A percentile compares a stretch with the other conserved stretches of the same genome.
Evolutionary conservation across 768 basidiomycete genomes (phyloP).

Genomic region (Boletus coccyginus): DNA sequence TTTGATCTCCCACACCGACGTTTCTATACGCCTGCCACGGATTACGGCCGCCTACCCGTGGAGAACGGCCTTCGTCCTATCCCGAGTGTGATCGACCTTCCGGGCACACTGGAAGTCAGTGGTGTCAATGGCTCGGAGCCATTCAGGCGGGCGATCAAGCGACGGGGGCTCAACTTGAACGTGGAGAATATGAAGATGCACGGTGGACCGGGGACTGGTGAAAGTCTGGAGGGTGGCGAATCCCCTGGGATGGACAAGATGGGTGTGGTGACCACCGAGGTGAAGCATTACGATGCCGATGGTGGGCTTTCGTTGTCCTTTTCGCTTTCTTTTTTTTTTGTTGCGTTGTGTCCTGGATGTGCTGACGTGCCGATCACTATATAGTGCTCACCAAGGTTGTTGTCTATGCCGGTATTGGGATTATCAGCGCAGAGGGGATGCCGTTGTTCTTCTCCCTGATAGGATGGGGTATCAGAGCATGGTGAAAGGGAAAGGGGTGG

Average conservation of each 20-base stretch:
- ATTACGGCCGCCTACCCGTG: conserved; percentile 69
- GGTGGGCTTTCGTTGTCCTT: conserved; percentile 44
- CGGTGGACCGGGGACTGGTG: conserved; percentile 29
- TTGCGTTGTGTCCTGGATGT: neutral
- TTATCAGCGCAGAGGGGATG: conserved; percentile 57
- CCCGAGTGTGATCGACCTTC: conserved; percentile 84
- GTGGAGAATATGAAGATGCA: conserved; percentile 3
- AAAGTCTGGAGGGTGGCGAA: conserved; percentile 22
- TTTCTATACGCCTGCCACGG: conserved; percentile 90
- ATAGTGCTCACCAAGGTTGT: conserved; percentile 86
- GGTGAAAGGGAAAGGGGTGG: conserved; percentile 14
- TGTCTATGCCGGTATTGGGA: conserved; percentile 85
- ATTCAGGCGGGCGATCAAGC: conserved; percentile 31
- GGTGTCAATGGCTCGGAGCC: conserved; percentile 38
- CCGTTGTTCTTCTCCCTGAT: conserved; percentile 68
- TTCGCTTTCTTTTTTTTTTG: neutral
- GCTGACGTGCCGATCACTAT: neutral
- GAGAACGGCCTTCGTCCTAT: conserved; percentile 64
- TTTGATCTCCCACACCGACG: conserved; percentile 77
- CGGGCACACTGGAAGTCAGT: conserved; percentile 39
- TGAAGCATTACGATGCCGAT: conserved; percentile 84
- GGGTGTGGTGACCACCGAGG: conserved; percentile 11
- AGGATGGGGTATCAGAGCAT: conserved; percentile 61
- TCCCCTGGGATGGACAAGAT: conserved; percentile 34
- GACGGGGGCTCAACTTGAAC: conserved; percentile 15